phyloP scores from a whole-genome alignment of 1,139 yeast genomes.

The Pichia sp. region DNA sequence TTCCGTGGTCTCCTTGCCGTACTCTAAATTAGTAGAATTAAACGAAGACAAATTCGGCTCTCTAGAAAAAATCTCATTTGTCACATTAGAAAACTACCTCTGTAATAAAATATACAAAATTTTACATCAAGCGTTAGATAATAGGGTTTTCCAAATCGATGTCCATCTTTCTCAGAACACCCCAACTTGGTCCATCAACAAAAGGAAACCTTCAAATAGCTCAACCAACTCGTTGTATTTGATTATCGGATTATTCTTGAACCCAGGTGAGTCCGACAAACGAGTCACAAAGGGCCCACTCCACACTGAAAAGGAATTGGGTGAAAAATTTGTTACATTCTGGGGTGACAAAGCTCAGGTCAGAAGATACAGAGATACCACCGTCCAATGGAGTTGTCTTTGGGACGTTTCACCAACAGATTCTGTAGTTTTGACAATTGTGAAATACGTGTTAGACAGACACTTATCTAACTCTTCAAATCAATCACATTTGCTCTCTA shows the following conservation, averaged over 20 bases:
- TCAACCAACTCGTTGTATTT: slow-evolving; percentile 33
- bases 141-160: slow-evolving; percentile 50
- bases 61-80: slow-evolving; percentile 65
- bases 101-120: slow-evolving; percentile 58
- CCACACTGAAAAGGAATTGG: slow-evolving; percentile 49
- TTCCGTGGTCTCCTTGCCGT: slow-evolving; percentile 48
- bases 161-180: slow-evolving; percentile 32
- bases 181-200: slow-evolving; percentile 42
- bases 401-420: slow-evolving; percentile 58
- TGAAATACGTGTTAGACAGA: slow-evolving; percentile 56
- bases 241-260: slow-evolving; percentile 63
- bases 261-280: slow-evolving; percentile 72
- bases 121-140: slow-evolving; percentile 62
- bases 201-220: slow-evolving; percentile 47
- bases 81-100: slow-evolving; percentile 65
- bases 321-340: slow-evolving; percentile 67
- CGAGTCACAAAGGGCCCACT: slow-evolving; percentile 82
- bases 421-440: slow-evolving; percentile 64
- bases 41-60: slow-evolving; percentile 54
- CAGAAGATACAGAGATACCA: slow-evolving; percentile 87
- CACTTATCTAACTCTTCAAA: slow-evolving; percentile 43
- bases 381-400: slow-evolving; percentile 82
- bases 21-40: slow-evolving; percentile 25
- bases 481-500: slow-evolving; percentile 37
- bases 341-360: slow-evolving; percentile 89